phyloP scores from a whole-genome alignment of 441 rosid genomes.

The Manihot esculenta region DNA sequence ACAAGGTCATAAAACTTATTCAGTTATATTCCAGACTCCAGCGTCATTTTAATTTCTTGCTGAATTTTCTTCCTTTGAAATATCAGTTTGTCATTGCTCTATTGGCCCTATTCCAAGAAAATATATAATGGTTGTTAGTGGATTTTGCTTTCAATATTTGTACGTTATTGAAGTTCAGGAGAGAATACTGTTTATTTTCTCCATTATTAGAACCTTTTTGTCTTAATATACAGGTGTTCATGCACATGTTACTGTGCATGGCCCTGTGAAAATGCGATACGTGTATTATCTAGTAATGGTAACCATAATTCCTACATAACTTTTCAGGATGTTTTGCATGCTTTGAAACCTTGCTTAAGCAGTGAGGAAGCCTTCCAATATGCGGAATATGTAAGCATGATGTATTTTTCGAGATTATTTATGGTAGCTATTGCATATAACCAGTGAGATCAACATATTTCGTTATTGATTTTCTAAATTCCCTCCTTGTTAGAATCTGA shows the following conservation, averaged over 20 bases:
- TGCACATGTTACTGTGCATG: neutral
- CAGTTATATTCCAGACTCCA: neutral
- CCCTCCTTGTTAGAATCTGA: neutral
- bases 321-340: constrained; percentile 74
- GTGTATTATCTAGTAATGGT: constrained; percentile 13
- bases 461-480: neutral
- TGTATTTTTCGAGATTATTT: constrained; percentile 10
- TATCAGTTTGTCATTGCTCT: neutral
- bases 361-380: constrained; percentile 75
- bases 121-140: neutral
- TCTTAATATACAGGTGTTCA: neutral
- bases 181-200: neutral
- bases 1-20: constrained; percentile 55
- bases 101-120: too few species aligned
- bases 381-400: constrained; percentile 76
- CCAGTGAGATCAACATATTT: neutral
- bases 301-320: constrained; percentile 22
- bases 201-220: neutral
- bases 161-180: neutral
- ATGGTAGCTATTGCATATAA: neutral
- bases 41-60: neutral
- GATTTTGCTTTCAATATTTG: neutral
- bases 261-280: neutral
- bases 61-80: neutral
- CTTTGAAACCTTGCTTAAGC: constrained; percentile 62